Evolutionary conservation across 1,139 yeast species (phyloP).

Genomic region (Arxiozyma telluris): DNA sequence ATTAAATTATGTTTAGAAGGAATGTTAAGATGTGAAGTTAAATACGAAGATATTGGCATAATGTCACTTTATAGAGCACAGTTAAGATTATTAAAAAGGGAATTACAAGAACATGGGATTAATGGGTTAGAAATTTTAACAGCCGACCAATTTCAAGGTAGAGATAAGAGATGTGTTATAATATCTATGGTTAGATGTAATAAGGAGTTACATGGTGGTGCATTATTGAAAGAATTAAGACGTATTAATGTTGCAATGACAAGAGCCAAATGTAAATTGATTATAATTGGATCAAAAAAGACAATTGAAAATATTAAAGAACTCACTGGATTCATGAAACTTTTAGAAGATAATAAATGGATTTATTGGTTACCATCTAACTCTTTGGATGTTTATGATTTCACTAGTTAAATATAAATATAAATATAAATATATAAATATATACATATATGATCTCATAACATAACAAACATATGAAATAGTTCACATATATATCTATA

Average conservation of each 20-base stretch:
- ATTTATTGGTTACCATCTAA: conserved; percentile 32
- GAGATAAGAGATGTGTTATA: conserved; percentile 86
- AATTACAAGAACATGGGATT: conserved; percentile 32
- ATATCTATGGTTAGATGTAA: conserved; percentile 84
- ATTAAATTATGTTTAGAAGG: conserved; percentile 55
- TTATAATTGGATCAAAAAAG: conserved; percentile 67
- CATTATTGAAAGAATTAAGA: conserved; percentile 78
- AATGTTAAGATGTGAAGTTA: conserved; percentile 52
- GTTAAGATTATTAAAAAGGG: conserved; percentile 44
- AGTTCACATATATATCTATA: background rate
- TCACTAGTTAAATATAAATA: conserved; percentile 2
- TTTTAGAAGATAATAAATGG: conserved; percentile 59
- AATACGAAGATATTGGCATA: conserved; percentile 55
- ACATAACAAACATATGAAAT: background rate
- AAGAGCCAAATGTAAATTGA: conserved; percentile 74
- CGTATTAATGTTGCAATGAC: conserved; percentile 92
- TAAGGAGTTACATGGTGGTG: conserved; percentile 58
- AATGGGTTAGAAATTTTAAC: conserved; percentile 67
- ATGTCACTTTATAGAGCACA: conserved; percentile 88
- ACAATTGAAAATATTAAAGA: conserved; percentile 52
- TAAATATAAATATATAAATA: background rate
- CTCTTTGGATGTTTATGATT: conserved; percentile 15
- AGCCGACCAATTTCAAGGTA: conserved; percentile 93
- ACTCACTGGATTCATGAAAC: conserved; percentile 51
- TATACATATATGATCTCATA: background rate